Evolutionary conservation across 2,329 filamentous ascomycete genomes (phyloP).

Genomic region (Colletotrichum graminicola): DNA sequence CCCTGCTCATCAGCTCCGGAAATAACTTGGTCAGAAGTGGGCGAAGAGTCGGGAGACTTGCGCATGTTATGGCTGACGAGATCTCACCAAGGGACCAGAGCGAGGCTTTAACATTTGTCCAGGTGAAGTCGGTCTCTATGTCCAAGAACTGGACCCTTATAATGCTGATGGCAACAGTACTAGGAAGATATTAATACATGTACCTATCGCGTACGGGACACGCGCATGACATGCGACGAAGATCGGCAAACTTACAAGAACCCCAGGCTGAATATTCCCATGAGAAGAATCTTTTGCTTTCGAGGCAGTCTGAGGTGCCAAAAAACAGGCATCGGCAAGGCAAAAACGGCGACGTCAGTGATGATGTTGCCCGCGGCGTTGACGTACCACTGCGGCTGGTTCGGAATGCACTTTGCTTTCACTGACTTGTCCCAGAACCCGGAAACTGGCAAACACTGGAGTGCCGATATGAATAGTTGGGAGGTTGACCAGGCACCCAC

Average conservation of each 20-base stretch:
- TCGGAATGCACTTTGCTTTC: slow-evolving; percentile 44
- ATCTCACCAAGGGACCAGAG: slow-evolving; percentile 46
- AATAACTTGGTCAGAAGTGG: slow-evolving; percentile 42
- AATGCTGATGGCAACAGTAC: slow-evolving; percentile 45
- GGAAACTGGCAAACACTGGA: slow-evolving; percentile 47
- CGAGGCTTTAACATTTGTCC: slow-evolving; percentile 45
- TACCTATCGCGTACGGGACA: neutral
- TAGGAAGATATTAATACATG: slow-evolving; percentile 10
- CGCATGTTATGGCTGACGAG: slow-evolving; percentile 44
- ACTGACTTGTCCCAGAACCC: slow-evolving; percentile 47
- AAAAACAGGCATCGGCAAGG: slow-evolving; percentile 47
- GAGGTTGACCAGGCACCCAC: slow-evolving; percentile 47
- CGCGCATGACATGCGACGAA: neutral
- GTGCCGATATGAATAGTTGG: slow-evolving; percentile 46
- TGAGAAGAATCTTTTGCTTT: slow-evolving; percentile 45
- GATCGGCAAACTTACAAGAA: slow-evolving; percentile 46
- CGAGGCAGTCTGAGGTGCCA: slow-evolving; percentile 44
- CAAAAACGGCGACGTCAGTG: slow-evolving; percentile 47
- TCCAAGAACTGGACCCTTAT: slow-evolving; percentile 44
- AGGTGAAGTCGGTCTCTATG: slow-evolving; percentile 43
- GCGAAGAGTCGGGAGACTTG: slow-evolving; percentile 45
- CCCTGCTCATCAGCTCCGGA: slow-evolving; percentile 28
- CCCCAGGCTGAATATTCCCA: slow-evolving; percentile 48
- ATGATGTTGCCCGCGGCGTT: slow-evolving; percentile 47
- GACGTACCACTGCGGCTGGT: slow-evolving; percentile 45